A percentile compares a stretch with the other conserved stretches of the same genome.
phyloP scores from a whole-genome alignment of 148 eudicot genomes.

The Rhododendron kiyosumense region DNA sequence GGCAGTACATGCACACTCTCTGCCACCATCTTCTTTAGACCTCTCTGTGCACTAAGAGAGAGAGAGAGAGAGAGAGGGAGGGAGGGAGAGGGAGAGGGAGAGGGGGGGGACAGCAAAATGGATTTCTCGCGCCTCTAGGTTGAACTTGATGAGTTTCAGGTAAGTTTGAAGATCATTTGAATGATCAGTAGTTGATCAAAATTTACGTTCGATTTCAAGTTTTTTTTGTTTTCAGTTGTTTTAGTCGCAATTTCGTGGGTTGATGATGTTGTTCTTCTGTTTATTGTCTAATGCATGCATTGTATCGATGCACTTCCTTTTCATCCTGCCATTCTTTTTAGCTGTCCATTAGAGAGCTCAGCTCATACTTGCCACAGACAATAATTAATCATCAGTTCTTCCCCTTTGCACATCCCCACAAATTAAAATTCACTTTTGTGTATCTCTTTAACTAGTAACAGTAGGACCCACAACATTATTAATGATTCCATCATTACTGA shows the following conservation, averaged over 20 bases:
- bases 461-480: no score
- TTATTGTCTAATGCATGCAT: background rate
- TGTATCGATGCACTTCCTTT: background rate
- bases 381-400: no score
- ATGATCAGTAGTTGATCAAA: background rate
- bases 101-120: no score
- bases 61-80: background rate
- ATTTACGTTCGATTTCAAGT: background rate
- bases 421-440: no score
- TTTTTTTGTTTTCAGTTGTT: no score
- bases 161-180: background rate
- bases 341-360: background rate
- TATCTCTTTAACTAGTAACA: no score
- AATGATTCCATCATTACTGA: no score
- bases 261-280: background rate
- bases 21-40: background rate
- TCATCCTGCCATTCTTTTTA: background rate
- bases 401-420: background rate
- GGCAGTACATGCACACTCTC: background rate
- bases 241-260: no score
- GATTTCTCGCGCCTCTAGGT: background rate
- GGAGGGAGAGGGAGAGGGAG: background rate
- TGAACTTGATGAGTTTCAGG: background rate
- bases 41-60: background rate
- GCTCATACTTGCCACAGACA: background rate